Evolutionary conservation across 495 filamentous ascomycete species (phyloP).

Genomic region (Baudoinia panamericana): DNA sequence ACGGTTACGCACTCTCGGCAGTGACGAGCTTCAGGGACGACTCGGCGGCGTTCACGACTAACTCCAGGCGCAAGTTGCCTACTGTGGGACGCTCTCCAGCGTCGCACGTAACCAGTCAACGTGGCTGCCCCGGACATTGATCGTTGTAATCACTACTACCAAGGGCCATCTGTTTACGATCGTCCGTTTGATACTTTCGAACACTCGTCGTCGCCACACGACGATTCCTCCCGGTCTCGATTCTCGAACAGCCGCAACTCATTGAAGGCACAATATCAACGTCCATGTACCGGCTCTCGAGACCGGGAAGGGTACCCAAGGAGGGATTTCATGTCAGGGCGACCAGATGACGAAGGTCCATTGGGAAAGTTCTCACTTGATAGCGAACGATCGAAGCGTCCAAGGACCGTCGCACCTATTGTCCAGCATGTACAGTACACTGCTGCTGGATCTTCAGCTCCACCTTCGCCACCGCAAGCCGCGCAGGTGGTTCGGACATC

Average conservation of each 20-base stretch:
- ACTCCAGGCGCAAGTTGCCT: too few relatives aligned
- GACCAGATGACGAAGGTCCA: constrained; percentile 4
- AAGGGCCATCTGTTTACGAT: constrained; percentile 2
- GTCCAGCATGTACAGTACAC: constrained; percentile 1
- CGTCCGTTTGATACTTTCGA: background rate
- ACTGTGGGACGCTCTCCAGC: too few relatives aligned
- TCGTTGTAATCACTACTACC: constrained; percentile 16
- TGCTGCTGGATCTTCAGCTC: background rate
- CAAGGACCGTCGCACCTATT: background rate
- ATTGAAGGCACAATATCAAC: background rate
- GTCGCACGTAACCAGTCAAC: constrained; percentile 14
- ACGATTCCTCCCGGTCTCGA: constrained; percentile 2
- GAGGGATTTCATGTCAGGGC: constrained; percentile 21
- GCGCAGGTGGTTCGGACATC: background rate
- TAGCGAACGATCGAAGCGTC: background rate
- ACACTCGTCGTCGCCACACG: background rate
- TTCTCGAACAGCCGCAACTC: background rate
- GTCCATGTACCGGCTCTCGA: constrained; percentile 15
- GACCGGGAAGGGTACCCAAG: constrained; percentile 8
- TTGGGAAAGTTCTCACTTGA: background rate
- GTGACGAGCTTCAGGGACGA: too few relatives aligned
- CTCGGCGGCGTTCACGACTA: too few relatives aligned
- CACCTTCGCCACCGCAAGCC: background rate
- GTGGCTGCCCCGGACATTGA: constrained; percentile 20
- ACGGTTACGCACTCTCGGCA: too few relatives aligned